A percentile compares a stretch with the other conserved stretches of the same genome.
Conservation (phyloP, 331 rosid genomes). For the Stylosanthes scabra region DNA sequence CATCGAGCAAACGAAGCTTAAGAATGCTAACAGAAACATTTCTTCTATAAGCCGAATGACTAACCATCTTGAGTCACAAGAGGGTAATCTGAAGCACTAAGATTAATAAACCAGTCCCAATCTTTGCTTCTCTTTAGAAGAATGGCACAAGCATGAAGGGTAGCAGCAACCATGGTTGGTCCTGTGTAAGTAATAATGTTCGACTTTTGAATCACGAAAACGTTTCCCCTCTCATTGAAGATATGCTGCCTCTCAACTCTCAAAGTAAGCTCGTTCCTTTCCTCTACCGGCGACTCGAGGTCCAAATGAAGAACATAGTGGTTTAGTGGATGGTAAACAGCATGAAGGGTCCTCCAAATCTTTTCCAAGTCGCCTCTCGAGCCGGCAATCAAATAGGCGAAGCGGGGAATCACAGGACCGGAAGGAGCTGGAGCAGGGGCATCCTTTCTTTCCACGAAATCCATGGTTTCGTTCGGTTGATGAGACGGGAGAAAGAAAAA, state of each 20-base stretch:
- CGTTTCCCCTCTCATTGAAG: constrained; percentile 76
- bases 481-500: constrained; percentile 72
- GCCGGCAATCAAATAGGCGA: constrained; percentile 87
- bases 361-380: constrained; percentile 90
- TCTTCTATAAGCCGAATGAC: constrained; percentile 38
- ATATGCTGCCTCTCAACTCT: constrained; percentile 73
- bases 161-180: constrained; percentile 94
- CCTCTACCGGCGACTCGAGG: constrained; percentile 74
- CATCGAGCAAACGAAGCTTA: constrained; percentile 22
- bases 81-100: constrained; percentile 98
- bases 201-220: constrained; percentile 71
- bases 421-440: constrained; percentile 56
- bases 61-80: constrained; percentile 97
- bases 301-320: constrained; percentile 91
- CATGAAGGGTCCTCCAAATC: constrained; percentile 96
- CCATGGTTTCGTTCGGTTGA: constrained; percentile 44
- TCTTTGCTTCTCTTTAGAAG: constrained; percentile 81
- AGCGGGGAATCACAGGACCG: constrained; percentile 59
- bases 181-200: constrained; percentile 97
- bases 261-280: constrained; percentile 79
- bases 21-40: neutral
- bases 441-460: constrained; percentile 59
- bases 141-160: constrained; percentile 98
- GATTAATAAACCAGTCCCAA: constrained; percentile 99
- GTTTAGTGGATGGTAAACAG: constrained; percentile 86